Base-by-base conservation (phyloP, 2,329 filamentous ascomycete genomes). In the Aspergillus luchuensis region DNA sequence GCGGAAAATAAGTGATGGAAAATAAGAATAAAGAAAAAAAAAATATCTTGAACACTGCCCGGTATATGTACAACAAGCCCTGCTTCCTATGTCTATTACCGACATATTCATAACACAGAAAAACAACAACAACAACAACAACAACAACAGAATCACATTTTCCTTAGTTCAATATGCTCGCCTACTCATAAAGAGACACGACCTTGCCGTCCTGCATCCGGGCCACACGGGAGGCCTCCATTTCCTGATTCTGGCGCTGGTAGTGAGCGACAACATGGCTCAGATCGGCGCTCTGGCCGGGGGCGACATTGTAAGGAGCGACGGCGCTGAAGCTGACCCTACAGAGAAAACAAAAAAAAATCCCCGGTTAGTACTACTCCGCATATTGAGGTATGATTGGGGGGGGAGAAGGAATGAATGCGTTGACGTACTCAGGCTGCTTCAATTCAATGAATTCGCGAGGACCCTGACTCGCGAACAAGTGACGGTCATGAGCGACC, bases 271-370 rank as follows among this genome's bases (percentile, higher is more conserved):
- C 84, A 58, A 89, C 79, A 56, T 81, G 73, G 70, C 84, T 83
- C 67, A 90, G 78, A 70, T 88, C 83, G 52, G 82, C 83, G 58
- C 81, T 75, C 49, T 84, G 84, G 55, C 88, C 88, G 47, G 88
- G 85, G 33, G 82, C 77, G 58, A 89, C 83, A 70, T 90, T 90
- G 75, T 81, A 87, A 15, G 87, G 87, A 1, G 85, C 85, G 56
- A 85, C 84, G 21, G 78, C 75, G 71, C 89, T 89, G 77, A 90
- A 68, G 62, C 60, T 84, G 65, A 84, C 78, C 67, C 87, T 90
- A 28, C 7, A 28, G 25, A 28, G 25, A 28, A 25, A 25, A 25
- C 2, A 25, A 25, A 25, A 25, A 7, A 25, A 7, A 25, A 1
- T 21, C 25, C 25, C 25, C 25, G 25, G 25, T 25, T 25, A 25